Evolutionary conservation across 140 eudicot genomes (phyloP), one percentile per base, ranked within the genome.

Genomic region (Cichorium intybus): DNA sequence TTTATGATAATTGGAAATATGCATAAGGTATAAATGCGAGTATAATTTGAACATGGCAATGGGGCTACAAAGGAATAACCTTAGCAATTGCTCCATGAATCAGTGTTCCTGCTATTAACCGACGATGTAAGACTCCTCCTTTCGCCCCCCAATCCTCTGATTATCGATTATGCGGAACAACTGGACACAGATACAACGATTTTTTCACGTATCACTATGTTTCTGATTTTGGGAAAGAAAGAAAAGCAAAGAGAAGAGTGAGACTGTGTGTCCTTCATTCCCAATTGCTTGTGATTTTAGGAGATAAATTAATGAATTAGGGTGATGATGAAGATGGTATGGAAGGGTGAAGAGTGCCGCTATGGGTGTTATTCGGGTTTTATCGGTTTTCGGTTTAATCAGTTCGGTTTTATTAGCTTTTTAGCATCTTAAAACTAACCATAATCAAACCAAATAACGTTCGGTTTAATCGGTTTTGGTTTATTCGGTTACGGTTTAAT

Each of bases 11-110:
- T 9, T 29, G 7, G 20, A 56, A 20, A 46, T 21, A 56, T 8
- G 20, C 23, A 16, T 46, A 62, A 21, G 0, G 15, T 52, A 57
- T 24, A 35, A 56, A 37, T 68, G 65, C 43, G 35, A 26, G 31
- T 68, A 68, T 17, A 15, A 56, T 27, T 24, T 68, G 55, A 43
- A 18, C 45, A 56, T 41, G 59, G 12, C 43, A 66, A 52, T 39
- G 64, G 64, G 21, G 56, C 3, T 39, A 10, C 46, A 41, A 43
- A 41, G 33, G 57, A 45, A 56, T 56, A 41, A 54, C 8, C 43
- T 43, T 55, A 26, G 31, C 45, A 41, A 20, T 41, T 68, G 73
- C 24, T 68, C 6, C 11, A 17, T 21, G 31, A 54, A 54, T 54
- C 10, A 22, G 45, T 39, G 46, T 11, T 68, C n/a, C 29, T 6